Conservation (phyloP, 768 basidiomycete genomes). For the Boletus barrowsii region DNA sequence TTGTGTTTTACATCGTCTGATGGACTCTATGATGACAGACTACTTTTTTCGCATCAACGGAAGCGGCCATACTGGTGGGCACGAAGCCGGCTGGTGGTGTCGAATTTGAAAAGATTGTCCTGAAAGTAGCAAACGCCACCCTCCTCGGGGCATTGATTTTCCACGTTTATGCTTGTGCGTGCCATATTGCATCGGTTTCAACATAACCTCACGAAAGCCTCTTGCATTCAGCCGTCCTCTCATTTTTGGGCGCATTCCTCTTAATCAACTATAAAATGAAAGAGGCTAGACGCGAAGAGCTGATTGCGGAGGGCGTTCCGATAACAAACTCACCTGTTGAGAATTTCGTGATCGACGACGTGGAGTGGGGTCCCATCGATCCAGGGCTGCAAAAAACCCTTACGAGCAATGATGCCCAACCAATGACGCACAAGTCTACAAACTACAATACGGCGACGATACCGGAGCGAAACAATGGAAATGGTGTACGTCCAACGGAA, state of each 20-base stretch:
- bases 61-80: slow-evolving; percentile 50
- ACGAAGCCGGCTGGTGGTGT: slow-evolving; percentile 30
- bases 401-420: background rate
- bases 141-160: slow-evolving; percentile 51
- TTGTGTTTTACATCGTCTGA: background rate
- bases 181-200: background rate
- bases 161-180: slow-evolving; percentile 50
- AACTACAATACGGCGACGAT: no score
- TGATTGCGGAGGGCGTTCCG: slow-evolving; percentile 33
- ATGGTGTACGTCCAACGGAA: background rate
- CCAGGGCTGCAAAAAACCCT: background rate
- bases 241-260: slow-evolving; percentile 59
- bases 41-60: slow-evolving; percentile 60
- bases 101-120: slow-evolving; percentile 8
- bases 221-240: slow-evolving; percentile 33
- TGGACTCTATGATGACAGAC: slow-evolving; percentile 35
- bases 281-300: slow-evolving; percentile 49
- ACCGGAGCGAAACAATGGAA: background rate
- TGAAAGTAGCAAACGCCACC: slow-evolving; percentile 41
- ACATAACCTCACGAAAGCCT: background rate
- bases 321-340: slow-evolving; percentile 17
- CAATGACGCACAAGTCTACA: background rate
- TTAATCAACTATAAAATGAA: slow-evolving; percentile 52
- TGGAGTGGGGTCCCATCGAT: background rate
- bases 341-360: background rate